phyloP scores from a whole-genome alignment of 495 filamentous ascomycete genomes.

The Thozetella sp. region DNA sequence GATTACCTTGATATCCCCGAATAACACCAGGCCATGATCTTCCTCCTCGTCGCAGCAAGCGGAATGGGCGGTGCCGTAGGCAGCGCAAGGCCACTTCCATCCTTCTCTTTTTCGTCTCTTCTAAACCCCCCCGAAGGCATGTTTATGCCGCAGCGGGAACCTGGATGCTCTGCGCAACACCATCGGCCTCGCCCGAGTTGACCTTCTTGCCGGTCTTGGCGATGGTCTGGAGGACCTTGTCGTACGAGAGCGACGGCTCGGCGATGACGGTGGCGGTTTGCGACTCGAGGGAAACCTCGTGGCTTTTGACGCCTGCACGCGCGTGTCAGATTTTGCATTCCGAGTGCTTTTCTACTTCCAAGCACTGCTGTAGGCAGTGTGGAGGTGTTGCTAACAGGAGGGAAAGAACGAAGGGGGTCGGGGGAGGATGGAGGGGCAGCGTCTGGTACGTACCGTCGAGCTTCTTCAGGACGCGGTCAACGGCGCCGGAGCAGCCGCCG shows the following conservation, averaged over 20 bases:
- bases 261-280: conserved; percentile 78
- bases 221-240: conserved; percentile 83
- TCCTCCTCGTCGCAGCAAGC: too few species aligned
- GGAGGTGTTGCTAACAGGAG: neutral
- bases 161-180: conserved; percentile 46
- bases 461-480: conserved; percentile 94
- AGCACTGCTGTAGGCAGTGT: neutral
- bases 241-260: conserved; percentile 64
- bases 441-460: conserved; percentile 70
- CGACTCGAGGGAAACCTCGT: conserved; percentile 81
- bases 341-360: neutral
- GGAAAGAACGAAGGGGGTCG: neutral
- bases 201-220: conserved; percentile 96
- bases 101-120: conserved; percentile 12
- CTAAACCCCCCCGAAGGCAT: conserved; percentile 3
- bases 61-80: neutral
- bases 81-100: too few species aligned
- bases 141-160: conserved; percentile 26
- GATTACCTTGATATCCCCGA: neutral
- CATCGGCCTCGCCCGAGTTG: conserved; percentile 68
- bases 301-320: conserved; percentile 77
- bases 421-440: neutral
- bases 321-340: neutral
- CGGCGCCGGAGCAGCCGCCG: conserved; percentile 64
- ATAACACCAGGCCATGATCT: neutral